Percentiles rank a stretch among this genome's conserved stretches.
These are phyloP conservation scores for Dioszegia hungarica DNA, from an alignment of 768 basidiomycete species.

Conservation along the genomic window DNA sequence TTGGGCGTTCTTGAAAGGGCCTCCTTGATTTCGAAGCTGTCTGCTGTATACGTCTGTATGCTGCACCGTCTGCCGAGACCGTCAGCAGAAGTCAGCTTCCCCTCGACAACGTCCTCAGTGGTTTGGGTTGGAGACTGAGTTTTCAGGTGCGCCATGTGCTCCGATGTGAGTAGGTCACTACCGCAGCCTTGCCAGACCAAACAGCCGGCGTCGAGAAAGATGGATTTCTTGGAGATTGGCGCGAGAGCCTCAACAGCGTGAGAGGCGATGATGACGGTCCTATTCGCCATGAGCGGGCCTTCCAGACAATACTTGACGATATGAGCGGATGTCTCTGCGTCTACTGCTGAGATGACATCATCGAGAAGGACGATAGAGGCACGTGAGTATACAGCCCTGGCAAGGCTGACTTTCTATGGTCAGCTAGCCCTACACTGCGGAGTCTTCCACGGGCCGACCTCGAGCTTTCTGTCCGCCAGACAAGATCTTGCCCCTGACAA, in stretches of 20 bases:
- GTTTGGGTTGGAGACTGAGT: too few species aligned
- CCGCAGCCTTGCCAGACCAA: conserved; percentile 25
- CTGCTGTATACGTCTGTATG: too few species aligned
- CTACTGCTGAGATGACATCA: conserved; percentile 62
- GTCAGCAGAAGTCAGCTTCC: too few species aligned
- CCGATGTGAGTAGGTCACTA: conserved; percentile 15
- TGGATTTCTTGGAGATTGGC: conserved; percentile 38
- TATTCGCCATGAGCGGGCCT: conserved; percentile 53
- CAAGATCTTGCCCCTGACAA: conserved; percentile 44
- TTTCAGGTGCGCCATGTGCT: conserved; percentile 30
- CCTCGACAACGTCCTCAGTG: too few species aligned
- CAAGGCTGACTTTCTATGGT: conserved; percentile 53
- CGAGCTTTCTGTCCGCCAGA: conserved; percentile 62
- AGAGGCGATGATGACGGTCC: conserved; percentile 57
- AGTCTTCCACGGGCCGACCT: conserved; percentile 20
- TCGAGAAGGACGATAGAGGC: conserved; percentile 65
- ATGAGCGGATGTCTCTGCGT: conserved; percentile 57
- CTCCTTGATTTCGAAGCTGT: conserved; percentile 17
- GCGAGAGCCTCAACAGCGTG: conserved; percentile 46
- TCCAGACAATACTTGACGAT: conserved; percentile 55
- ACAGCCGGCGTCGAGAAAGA: conserved; percentile 36
- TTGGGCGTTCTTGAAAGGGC: conserved; percentile 23
- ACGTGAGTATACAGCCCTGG: conserved; percentile 59
- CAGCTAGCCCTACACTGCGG: not conserved
- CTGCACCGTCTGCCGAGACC: too few species aligned